A percentile compares a stretch with the other conserved stretches of the same genome.
These are phyloP conservation scores for Eucalyptus pumila DNA, from an alignment of 345 rosid species.

Conservation along the genomic window DNA sequence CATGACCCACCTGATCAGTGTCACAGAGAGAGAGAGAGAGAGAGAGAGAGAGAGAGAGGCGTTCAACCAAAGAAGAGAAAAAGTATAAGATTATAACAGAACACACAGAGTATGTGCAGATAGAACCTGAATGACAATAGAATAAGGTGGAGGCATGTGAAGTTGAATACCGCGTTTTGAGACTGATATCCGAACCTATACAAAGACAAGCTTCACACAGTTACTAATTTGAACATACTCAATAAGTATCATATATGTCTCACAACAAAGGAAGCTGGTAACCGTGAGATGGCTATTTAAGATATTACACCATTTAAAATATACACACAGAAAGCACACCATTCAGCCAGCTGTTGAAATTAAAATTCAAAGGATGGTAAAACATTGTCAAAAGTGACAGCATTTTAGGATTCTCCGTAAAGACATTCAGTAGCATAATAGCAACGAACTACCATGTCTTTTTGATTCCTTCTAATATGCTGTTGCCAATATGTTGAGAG, in stretches of 20 bases:
- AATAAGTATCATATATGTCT: neutral
- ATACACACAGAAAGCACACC: neutral
- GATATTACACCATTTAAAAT: neutral
- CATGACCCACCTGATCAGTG: neutral
- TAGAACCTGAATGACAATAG: constrained; percentile 82
- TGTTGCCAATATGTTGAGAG: neutral
- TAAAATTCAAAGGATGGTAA: neutral
- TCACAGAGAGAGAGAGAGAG: neutral
- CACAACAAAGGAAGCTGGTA: neutral
- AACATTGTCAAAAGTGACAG: neutral
- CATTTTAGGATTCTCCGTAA: neutral
- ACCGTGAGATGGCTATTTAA: neutral
- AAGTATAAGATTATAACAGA: neutral
- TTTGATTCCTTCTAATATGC: neutral
- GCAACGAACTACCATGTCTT: neutral
- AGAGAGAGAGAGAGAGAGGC: neutral
- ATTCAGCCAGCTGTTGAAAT: neutral
- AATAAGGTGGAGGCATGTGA: constrained; percentile 93
- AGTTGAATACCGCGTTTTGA: constrained; percentile 33
- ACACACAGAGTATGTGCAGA: neutral
- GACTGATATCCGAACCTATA: constrained; percentile 47
- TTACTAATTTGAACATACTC: neutral
- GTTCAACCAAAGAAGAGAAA: neutral
- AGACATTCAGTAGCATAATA: neutral
- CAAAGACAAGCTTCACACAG: neutral